phyloP scores from a whole-genome alignment of 2,329 filamentous ascomycete species.

The Arthrobotrys conoides region DNA sequence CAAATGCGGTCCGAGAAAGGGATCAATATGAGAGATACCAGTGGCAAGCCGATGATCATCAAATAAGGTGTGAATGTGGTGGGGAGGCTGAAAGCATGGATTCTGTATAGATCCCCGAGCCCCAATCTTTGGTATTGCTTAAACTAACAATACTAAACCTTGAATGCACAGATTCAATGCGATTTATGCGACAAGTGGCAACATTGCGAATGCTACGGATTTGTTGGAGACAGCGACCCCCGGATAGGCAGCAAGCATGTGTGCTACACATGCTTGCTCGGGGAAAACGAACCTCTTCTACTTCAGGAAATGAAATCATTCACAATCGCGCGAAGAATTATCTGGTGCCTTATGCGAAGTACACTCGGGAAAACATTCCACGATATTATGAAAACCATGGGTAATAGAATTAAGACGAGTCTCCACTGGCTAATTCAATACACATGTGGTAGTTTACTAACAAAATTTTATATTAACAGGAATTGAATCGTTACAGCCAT shows the following conservation, averaged over 20 bases:
- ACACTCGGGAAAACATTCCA: conserved; percentile 51
- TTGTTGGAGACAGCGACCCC: conserved; percentile 59
- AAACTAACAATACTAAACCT: neutral
- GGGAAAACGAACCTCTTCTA: conserved; percentile 58
- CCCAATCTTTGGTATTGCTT: neutral
- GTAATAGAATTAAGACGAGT: conserved; percentile 28
- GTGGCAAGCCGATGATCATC: neutral
- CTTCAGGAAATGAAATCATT: conserved; percentile 62
- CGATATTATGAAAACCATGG: conserved; percentile 61
- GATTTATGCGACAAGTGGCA: conserved; percentile 63
- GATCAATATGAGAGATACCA: neutral
- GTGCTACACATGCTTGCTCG: conserved; percentile 64
- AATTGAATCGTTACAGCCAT: conserved; percentile 47
- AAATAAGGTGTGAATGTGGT: conserved; percentile 39
- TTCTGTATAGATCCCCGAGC: neutral
- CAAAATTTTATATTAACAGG: neutral
- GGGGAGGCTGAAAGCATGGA: conserved; percentile 16
- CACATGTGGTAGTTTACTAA: conserved; percentile 7
- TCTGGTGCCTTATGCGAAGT: conserved; percentile 59
- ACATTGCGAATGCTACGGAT: conserved; percentile 64
- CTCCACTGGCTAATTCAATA: conserved; percentile 10
- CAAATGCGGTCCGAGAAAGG: neutral
- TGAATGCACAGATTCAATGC: conserved; percentile 62
- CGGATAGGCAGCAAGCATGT: conserved; percentile 62
- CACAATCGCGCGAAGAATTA: conserved; percentile 61